These are phyloP conservation scores for Debaryomyces tyrocola DNA, from an alignment of 805 yeast species.

Conservation along the genomic window DNA sequence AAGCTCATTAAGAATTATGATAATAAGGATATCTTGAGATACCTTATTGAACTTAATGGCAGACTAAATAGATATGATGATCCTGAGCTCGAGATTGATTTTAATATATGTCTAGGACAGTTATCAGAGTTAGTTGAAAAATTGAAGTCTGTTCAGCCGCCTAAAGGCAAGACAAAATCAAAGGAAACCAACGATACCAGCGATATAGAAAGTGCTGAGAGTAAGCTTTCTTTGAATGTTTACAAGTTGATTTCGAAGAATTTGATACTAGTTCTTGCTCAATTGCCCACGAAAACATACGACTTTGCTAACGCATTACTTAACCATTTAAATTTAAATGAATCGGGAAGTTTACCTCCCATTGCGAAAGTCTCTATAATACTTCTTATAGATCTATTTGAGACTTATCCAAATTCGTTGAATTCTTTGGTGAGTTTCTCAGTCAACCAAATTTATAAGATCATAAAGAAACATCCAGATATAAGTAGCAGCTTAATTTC, in stretches of 20 bases:
- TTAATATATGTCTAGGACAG: slow-evolving; percentile 17
- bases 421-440: slow-evolving; percentile 36
- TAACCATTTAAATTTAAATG: slow-evolving; percentile 21
- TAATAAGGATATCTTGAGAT: slow-evolving; percentile 17
- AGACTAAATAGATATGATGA: slow-evolving; percentile 10
- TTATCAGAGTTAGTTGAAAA: slow-evolving; percentile 26
- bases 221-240: slow-evolving; percentile 15
- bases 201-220: neutral
- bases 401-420: slow-evolving; percentile 34
- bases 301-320: slow-evolving; percentile 38
- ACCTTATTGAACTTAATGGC: slow-evolving; percentile 19
- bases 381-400: slow-evolving; percentile 38
- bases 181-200: slow-evolving; percentile 1
- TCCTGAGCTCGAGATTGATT: slow-evolving; percentile 11
- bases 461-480: slow-evolving; percentile 34
- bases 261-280: slow-evolving; percentile 23
- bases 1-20: slow-evolving; percentile 13
- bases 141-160: slow-evolving; percentile 13
- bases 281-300: slow-evolving; percentile 34
- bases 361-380: slow-evolving; percentile 25
- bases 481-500: slow-evolving; percentile 26
- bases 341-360: slow-evolving; percentile 13
- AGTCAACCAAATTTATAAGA: slow-evolving; percentile 36
- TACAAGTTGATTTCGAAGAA: slow-evolving; percentile 30
- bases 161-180: neutral